Evolutionary conservation across 2,329 filamentous ascomycete species (phyloP), one percentile per base, ranked within the genome.

Genomic region (Xylariaceae sp.): DNA sequence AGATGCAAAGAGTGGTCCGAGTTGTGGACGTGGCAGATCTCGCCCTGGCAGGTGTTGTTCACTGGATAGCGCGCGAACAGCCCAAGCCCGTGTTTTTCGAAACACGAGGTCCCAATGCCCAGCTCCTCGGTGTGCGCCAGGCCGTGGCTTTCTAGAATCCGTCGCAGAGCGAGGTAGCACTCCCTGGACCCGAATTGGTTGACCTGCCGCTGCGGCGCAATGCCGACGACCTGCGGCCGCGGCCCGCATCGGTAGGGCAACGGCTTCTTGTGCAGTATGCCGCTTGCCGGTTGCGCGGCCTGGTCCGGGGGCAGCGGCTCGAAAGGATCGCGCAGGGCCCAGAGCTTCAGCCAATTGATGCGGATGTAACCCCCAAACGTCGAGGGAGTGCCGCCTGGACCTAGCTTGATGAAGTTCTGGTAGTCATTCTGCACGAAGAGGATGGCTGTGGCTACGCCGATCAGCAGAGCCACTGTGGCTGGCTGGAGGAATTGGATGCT

Each of bases 1-100:
- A 95, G 79, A 73, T 96, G 92, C 81, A 95, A 79, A 3, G 86
- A 89, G 59, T 88, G 84, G 64, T 95, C 91, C 21, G 82, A 87
- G 45, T 87, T 84, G 73, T 96, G 92, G 9, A 91, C 85, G 71
- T 96, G 92, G 66, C 86, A 89, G 39, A 96, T 83, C 74, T 96
- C 92, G n/a, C 91, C 91, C 64, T 88, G 84, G 65, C 88, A 91
- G 9, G 86, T 90, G 26, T 84, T 82, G 69, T 88, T 88, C 61
- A 88, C 78, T 0, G 88, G 87, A 47, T 82, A 78, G 2, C 76
- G 78, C 1, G 88, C 83, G 73, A 94, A 95, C 0, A 96, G 80
- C 0, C 88, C 91, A 5, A 91, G 82, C 37, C 89, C 89, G 69
- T 94, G 87, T 76, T 93, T 94, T 73, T 95, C 91, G 64, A 95